Conservation (phyloP, 2,329 filamentous ascomycete genomes). For the Venturia oleaginea region DNA sequence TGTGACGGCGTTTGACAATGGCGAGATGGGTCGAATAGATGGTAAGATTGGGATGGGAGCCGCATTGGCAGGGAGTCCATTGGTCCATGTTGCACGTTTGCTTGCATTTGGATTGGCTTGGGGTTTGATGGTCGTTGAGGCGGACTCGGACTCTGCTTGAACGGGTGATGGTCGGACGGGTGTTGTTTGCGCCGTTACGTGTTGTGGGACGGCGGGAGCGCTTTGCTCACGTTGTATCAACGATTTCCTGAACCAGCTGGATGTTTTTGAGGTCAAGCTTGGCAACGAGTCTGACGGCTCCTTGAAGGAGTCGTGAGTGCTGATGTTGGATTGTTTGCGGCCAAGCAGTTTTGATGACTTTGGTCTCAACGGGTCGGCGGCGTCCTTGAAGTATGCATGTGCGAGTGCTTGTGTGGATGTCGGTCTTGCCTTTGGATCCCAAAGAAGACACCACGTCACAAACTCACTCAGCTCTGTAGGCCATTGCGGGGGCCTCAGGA, state of each 20-base stretch:
- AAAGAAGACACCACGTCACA: slow-evolving; percentile 98
- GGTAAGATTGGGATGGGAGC: slow-evolving; percentile 94
- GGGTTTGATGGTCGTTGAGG: slow-evolving; percentile 20
- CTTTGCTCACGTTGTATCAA: slow-evolving; percentile 72
- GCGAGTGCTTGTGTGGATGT: slow-evolving; percentile 90
- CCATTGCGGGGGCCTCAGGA: slow-evolving; percentile 86
- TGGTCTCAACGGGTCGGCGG: slow-evolving; percentile 82
- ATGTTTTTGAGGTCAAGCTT: slow-evolving; percentile 67
- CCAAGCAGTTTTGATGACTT: slow-evolving; percentile 86
- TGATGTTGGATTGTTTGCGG: slow-evolving; percentile 81
- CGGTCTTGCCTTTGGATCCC: slow-evolving; percentile 87
- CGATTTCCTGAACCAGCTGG: slow-evolving; percentile 88
- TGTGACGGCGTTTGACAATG: slow-evolving; percentile 87
- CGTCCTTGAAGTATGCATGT: slow-evolving; percentile 91
- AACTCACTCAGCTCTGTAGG: slow-evolving; percentile 79
- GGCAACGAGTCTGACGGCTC: slow-evolving; percentile 52
- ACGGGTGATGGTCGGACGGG: slow-evolving; percentile 37
- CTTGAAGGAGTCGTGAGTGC: slow-evolving; percentile 51
- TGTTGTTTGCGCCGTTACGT: slow-evolving; percentile 24
- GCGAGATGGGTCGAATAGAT: slow-evolving; percentile 88
- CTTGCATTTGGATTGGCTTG: slow-evolving; percentile 50
- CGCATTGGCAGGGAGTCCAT: slow-evolving; percentile 61
- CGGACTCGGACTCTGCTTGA: slow-evolving; percentile 19
- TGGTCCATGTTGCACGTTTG: slow-evolving; percentile 92
- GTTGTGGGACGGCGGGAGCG: slow-evolving; percentile 49